phyloP scores from a whole-genome alignment of 257 asterid species.

The Leptodermis oblonga region DNA sequence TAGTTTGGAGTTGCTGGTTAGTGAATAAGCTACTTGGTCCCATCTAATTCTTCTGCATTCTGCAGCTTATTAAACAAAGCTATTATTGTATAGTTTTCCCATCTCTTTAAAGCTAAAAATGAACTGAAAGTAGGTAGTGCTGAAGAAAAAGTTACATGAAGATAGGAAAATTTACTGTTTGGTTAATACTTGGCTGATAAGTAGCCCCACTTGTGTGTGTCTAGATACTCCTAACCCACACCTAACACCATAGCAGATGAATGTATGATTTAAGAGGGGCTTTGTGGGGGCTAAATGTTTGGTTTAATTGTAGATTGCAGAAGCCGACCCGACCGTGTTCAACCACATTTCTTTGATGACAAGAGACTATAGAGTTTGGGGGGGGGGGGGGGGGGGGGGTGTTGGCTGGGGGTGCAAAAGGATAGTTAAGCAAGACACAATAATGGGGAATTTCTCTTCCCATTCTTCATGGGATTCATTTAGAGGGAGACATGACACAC shows the following conservation, averaged over 20 bases:
- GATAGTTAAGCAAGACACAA: conserved; percentile 35
- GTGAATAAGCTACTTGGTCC: conserved; percentile 11
- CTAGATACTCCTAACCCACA: conserved; percentile 36
- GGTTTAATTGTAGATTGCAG: background rate
- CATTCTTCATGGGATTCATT: conserved; percentile 33
- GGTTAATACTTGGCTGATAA: conserved; percentile 7
- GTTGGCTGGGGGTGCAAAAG: conserved; percentile 21
- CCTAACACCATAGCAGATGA: conserved; percentile 23
- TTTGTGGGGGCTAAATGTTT: conserved; percentile 11
- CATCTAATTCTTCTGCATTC: conserved; percentile 9
- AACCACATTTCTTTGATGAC: conserved; percentile 18
- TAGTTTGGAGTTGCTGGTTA: background rate
- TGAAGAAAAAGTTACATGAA: background rate
- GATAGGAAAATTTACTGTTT: background rate
- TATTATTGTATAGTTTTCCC: background rate
- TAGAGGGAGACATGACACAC: conserved; percentile 37
- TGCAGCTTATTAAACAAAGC: background rate
- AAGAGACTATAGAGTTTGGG: background rate
- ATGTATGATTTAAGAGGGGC: background rate
- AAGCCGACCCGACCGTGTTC: conserved; percentile 14
- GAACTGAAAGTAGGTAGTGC: background rate
- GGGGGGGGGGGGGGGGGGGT: conserved; percentile 7
- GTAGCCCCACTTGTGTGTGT: conserved; percentile 9
- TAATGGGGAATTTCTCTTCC: conserved; percentile 32
- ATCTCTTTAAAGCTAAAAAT: background rate